Percentiles rank a stretch among this genome's conserved stretches.
phyloP scores from a whole-genome alignment of 805 yeast genomes.

The Candida rishiriensis region DNA sequence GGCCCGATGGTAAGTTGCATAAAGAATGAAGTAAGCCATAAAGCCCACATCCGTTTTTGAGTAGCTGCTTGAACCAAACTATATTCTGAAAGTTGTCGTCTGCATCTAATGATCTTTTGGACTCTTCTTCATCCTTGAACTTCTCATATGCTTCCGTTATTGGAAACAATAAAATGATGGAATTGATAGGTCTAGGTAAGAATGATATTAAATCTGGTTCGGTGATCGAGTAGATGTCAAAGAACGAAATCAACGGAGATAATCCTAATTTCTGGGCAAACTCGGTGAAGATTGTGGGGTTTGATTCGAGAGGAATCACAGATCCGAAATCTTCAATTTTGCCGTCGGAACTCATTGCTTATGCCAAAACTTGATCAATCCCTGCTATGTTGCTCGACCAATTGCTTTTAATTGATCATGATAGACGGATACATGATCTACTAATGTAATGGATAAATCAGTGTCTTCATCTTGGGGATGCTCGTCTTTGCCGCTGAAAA shows the following conservation, averaged over 20 bases:
- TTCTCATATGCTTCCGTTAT: conserved; percentile 58
- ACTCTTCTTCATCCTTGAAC: conserved; percentile 33
- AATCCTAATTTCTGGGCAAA: conserved; percentile 70
- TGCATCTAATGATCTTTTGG: conserved; percentile 10
- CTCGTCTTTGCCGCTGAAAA: too few species aligned
- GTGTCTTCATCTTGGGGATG: too few species aligned
- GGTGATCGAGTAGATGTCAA: conserved; percentile 79
- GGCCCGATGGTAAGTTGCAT: conserved; percentile 41
- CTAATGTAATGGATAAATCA: too few species aligned
- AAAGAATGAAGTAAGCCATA: conserved; percentile 74
- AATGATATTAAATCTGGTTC: conserved; percentile 79
- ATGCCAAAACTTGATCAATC: neutral
- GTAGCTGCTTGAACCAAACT: conserved; percentile 81
- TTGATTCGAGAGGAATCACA: conserved; percentile 86
- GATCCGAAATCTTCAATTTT: conserved; percentile 21
- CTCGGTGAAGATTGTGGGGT: conserved; percentile 75
- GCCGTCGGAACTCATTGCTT: neutral
- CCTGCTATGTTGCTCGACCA: neutral
- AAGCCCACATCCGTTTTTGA: conserved; percentile 89
- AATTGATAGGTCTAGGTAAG: conserved; percentile 75
- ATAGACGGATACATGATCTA: too few species aligned
- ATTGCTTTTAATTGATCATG: too few species aligned
- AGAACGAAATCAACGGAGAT: conserved; percentile 53
- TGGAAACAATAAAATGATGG: conserved; percentile 80
- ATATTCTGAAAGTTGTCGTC: conserved; percentile 33